Evolutionary conservation across 768 basidiomycete genomes (phyloP), one percentile per base, ranked within the genome.

Genomic region (Boletus pseudopeckii): DNA sequence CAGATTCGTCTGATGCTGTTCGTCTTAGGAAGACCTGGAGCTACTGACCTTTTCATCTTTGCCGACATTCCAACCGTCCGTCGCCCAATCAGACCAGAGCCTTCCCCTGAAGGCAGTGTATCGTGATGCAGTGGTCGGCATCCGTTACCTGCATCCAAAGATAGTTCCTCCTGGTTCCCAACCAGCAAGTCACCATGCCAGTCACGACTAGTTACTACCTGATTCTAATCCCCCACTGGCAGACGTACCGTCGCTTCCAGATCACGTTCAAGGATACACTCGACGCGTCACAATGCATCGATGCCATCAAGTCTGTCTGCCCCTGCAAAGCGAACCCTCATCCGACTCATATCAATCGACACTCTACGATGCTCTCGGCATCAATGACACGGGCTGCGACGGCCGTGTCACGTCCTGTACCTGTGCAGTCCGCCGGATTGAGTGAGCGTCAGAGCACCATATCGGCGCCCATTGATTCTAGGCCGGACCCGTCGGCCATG

Each of bases 21-120:
- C 34, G 50, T 57, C 60, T 26, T 64, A 92, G 90, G 90, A 92
- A 71, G 87, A 92, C 64, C 57, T 92, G 37, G 89, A 92, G 59
- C 71, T 92, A 20, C 70, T 90, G 24, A 76, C 82, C 2, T 87
- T 88, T 65, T 87, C 88, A 4, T 74, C 75, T 14, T 62, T 79
- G 48, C 63, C 70, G 22, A 62, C 72, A 17, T 56, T 63, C 30
- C 65, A 62, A 36, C 47, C 69, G 14, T 62, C 67, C 24, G 52
- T 55, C 50, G 68, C 57, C 61, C 72, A 65, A 54, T 72, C 61
- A 42, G 71, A 73, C 13, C 83, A 86, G 59, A 79, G 80, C 22
- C 75, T 86, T 30, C 88, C 90, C n/a, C 70, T 92, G 40, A 90
- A 90, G 67, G 89, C 87, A 8, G 87, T 91, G 10, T 88, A 88